A percentile compares a stretch with the other conserved stretches of the same genome.
phyloP scores from a whole-genome alignment of 192 early-diverging fungal species.

The Entophlyctis luteolus region DNA sequence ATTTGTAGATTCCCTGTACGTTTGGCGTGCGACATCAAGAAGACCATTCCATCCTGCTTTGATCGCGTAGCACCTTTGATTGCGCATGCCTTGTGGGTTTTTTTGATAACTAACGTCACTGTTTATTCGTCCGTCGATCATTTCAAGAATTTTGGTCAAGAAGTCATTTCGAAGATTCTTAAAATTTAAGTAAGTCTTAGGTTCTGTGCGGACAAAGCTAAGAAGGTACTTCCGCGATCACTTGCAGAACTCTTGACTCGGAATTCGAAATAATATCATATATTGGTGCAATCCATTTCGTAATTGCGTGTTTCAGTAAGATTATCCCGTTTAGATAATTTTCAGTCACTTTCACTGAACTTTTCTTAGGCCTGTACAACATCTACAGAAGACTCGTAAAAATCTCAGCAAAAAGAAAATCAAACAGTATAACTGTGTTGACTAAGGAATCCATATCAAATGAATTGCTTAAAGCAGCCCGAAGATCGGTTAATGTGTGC shows the following conservation, averaged over 20 bases:
- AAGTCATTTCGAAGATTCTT: conserved; percentile 3
- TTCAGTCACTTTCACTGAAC: conserved; percentile 56
- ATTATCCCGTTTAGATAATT: conserved; percentile 67
- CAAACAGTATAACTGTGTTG: neutral
- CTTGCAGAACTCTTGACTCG: conserved; percentile 43
- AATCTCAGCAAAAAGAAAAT: conserved; percentile 12
- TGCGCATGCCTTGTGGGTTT: conserved; percentile 66
- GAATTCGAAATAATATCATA: conserved; percentile 29
- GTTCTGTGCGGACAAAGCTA: too few species aligned
- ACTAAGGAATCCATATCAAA: conserved; percentile 19
- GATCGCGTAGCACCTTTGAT: conserved; percentile 84
- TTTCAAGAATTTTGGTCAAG: conserved; percentile 37
- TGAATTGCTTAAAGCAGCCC: neutral
- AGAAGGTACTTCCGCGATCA: conserved; percentile 34
- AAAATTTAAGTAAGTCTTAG: neutral
- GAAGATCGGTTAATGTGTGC: neutral
- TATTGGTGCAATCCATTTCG: conserved; percentile 39
- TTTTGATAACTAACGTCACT: conserved; percentile 69
- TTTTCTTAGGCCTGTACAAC: conserved; percentile 33
- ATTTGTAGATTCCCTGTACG: conserved; percentile 70
- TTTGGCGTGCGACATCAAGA: conserved; percentile 79
- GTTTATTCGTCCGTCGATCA: conserved; percentile 51
- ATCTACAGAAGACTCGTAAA: conserved; percentile 21
- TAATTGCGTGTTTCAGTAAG: conserved; percentile 63
- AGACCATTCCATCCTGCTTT: conserved; percentile 75